Conservation (phyloP, 805 yeast species). For the Lachancea cidri region DNA sequence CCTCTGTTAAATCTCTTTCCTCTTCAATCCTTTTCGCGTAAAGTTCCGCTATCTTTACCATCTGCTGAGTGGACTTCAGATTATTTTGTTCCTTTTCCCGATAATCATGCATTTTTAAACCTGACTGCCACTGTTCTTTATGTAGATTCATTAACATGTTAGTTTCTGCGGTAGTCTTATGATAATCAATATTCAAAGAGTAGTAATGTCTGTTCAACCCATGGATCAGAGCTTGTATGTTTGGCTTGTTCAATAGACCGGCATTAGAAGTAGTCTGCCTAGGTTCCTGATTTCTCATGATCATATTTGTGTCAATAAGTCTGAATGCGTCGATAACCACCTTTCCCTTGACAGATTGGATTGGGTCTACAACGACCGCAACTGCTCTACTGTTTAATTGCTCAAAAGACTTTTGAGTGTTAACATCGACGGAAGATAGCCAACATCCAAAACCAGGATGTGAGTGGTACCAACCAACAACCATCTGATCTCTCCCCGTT, state of each 20-base stretch:
- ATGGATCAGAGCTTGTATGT: conserved; percentile 93
- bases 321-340: conserved; percentile 98
- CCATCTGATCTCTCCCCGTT: conserved; percentile 99
- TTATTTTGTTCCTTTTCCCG: conserved; percentile 72
- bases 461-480: conserved; percentile 99
- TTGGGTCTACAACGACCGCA: conserved; percentile 97
- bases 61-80: conserved; percentile 60
- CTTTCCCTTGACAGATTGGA: conserved; percentile 97
- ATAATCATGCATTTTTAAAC: conserved; percentile 74
- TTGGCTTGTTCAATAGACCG: conserved; percentile 92
- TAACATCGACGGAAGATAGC: conserved; percentile 95
- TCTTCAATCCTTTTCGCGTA: conserved; percentile 88
- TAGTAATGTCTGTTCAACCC: conserved; percentile 96
- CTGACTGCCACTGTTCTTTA: conserved; percentile 94
- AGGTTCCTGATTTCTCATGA: conserved; percentile 97
- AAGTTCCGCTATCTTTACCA: conserved; percentile 86
- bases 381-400: conserved; percentile 94
- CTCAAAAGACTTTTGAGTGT: conserved; percentile 96
- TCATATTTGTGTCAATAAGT: conserved; percentile 76
- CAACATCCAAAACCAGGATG: conserved; percentile 99
- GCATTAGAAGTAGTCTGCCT: conserved; percentile 95
- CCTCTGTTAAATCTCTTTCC: conserved; percentile 83
- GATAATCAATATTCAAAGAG: conserved; percentile 90
- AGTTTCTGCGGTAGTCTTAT: conserved; percentile 86
- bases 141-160: conserved; percentile 91